Base-by-base conservation (phyloP, 2,329 filamentous ascomycete species). In the Diaporthe aspalathi region DNA sequence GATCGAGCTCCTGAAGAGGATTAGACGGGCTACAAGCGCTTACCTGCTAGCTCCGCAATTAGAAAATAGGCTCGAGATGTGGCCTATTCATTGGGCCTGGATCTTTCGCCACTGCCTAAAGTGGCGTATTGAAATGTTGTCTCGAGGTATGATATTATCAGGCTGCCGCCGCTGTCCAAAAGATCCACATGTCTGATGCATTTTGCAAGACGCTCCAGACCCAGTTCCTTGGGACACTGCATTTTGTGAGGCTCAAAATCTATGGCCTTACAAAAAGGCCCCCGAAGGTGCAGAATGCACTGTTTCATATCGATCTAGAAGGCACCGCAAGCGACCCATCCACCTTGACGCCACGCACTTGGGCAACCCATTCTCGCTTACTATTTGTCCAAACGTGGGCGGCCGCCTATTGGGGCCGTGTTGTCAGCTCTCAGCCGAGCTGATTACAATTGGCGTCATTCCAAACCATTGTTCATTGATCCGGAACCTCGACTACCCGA, bases 21-120 rank as follows among this genome's bases (percentile, higher is more conserved):
- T 52, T 60, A 68, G 67, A 57, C 35, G 63, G 54, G 35, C 49
- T 14, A 20, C 45, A 68, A 68, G 52, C 29, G 27, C 35, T 60
- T 40, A 60, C 54, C 22, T 27, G 2, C 38, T 56, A n/a, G 53
- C 53, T 40, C 67, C 67, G n/a, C 35, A 60, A 43, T 68, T 62
- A 68, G 67, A 68, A 50, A 22, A 56, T 32, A 38, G 35, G 43
- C 24, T 35, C 24, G 47, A 40, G 53, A 29, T 40, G 53, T 2
- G 20, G 9, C n/a, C 32, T 24, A 67, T 52, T 24, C 27, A 56
- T 56, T 67, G 65, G 65, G 49, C 24, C 45, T 65, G n/a, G 45
- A 22, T 35, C 43, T 49, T 3, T 22, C 24, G 43, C 43, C 43
- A 27, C 60, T 63, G 60, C 20, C 43, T 38, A 24, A 24, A 49